Evolutionary conservation across 805 yeast genomes (phyloP).

Genomic region (Komagataella phaffii): DNA sequence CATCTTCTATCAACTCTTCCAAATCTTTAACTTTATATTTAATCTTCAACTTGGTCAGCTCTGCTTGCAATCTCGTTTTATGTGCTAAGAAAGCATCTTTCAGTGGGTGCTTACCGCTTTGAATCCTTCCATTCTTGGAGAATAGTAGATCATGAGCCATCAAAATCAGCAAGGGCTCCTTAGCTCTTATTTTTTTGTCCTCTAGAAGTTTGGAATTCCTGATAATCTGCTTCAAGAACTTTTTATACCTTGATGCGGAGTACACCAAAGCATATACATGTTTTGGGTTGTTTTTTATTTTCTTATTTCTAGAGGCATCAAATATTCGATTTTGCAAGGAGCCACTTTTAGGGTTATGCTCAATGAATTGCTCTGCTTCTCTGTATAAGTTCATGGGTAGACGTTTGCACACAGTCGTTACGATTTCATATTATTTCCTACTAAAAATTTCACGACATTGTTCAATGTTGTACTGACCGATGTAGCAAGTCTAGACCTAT

Average conservation of each 20-base stretch:
- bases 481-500: background rate
- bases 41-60: constrained; percentile 63
- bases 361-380: constrained; percentile 28
- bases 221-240: constrained; percentile 48
- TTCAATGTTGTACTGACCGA: background rate
- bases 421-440: background rate
- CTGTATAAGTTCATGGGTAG: constrained; percentile 22
- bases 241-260: constrained; percentile 63
- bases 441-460: background rate
- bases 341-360: constrained; percentile 28
- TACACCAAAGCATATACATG: constrained; percentile 77
- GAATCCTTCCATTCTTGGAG: constrained; percentile 66
- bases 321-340: constrained; percentile 41
- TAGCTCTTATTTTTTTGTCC: constrained; percentile 30
- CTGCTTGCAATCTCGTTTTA: constrained; percentile 74
- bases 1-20: constrained; percentile 38
- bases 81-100: constrained; percentile 71
- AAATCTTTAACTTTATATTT: constrained; percentile 50
- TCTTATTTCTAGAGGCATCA: constrained; percentile 30
- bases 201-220: constrained; percentile 53
- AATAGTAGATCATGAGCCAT: constrained; percentile 74
- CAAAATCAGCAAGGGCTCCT: constrained; percentile 41
- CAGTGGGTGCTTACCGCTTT: constrained; percentile 77
- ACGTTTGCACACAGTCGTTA: background rate
- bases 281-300: constrained; percentile 56